These are phyloP conservation scores for Kodamaea ohmeri DNA, from an alignment of 1,139 yeast genomes.

Conservation along the genomic window DNA sequence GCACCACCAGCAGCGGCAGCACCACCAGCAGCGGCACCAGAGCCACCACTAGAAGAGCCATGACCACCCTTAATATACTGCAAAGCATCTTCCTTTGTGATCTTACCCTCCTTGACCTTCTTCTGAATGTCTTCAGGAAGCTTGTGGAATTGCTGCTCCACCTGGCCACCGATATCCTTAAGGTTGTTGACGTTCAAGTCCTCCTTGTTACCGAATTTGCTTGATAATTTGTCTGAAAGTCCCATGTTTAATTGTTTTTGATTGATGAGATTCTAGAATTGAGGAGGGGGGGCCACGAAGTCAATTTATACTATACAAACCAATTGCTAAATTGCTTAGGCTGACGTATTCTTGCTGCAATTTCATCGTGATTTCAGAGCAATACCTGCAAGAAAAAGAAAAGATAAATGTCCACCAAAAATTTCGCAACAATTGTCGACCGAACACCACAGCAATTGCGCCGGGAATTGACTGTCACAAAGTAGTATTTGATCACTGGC, in stretches of 20 bases:
- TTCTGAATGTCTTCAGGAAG: slow-evolving; percentile 24
- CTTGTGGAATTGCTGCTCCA: slow-evolving; percentile 14
- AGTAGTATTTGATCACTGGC: too few relatives aligned
- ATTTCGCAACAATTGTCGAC: slow-evolving; percentile 6
- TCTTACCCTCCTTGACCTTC: slow-evolving; percentile 31
- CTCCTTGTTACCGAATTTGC: slow-evolving; percentile 25
- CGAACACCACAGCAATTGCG: background rate
- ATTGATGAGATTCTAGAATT: slow-evolving; percentile 2
- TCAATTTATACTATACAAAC: too few relatives aligned
- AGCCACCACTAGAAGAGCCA: slow-evolving; percentile 14
- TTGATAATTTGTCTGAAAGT: slow-evolving; percentile 33
- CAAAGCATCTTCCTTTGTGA: slow-evolving; percentile 28
- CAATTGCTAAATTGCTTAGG: background rate
- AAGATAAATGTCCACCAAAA: background rate
- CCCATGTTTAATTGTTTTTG: slow-evolving; percentile 25
- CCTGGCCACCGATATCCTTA: slow-evolving; percentile 16
- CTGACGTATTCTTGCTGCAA: slow-evolving; percentile 4
- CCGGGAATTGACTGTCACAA: background rate
- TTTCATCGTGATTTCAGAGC: slow-evolving; percentile 3
- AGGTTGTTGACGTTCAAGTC: slow-evolving; percentile 11
- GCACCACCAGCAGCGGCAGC: slow-evolving; percentile 10
- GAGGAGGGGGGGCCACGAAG: too few relatives aligned
- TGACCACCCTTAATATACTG: slow-evolving; percentile 29
- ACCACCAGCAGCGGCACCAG: slow-evolving; percentile 13
- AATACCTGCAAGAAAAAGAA: slow-evolving; percentile 1